Conservation (phyloP, 257 asterid species). For the Linaria vulgaris region DNA sequence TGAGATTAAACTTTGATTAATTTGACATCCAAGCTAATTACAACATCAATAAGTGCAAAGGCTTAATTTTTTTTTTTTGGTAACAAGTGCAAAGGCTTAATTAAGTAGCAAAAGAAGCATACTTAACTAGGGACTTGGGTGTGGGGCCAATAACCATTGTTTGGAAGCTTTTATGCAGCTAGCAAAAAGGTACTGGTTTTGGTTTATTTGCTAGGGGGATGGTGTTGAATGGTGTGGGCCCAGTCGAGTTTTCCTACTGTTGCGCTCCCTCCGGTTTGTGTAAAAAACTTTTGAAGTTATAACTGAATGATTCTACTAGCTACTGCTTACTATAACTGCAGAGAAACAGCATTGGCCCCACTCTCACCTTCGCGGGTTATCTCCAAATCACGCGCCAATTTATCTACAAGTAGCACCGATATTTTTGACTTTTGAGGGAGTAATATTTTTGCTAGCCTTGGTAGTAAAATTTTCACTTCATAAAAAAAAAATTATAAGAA, state of each 20-base stretch:
- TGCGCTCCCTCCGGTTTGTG: conserved; percentile 2
- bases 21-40: too few relatives aligned
- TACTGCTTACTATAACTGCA: background rate
- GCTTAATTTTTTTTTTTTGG: too few relatives aligned
- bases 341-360: background rate
- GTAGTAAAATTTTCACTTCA: too few relatives aligned
- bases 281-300: background rate
- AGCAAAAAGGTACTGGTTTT: conserved; percentile 3
- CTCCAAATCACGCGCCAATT: background rate
- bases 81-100: background rate
- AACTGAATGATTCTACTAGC: background rate
- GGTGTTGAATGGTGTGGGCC: conserved; percentile 15
- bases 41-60: background rate
- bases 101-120: background rate
- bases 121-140: background rate
- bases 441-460: too few relatives aligned
- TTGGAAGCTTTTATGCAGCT: conserved; percentile 16
- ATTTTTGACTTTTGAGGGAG: too few relatives aligned
- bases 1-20: too few relatives aligned
- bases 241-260: background rate
- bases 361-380: background rate
- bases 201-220: conserved; percentile 16
- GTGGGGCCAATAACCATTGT: conserved; percentile 8
- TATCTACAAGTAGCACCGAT: background rate
- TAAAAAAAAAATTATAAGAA: too few relatives aligned